These are phyloP conservation scores for Plasmodium yoelii DNA, from an alignment of 169 alveolate genomes.

Conservation along the genomic window DNA sequence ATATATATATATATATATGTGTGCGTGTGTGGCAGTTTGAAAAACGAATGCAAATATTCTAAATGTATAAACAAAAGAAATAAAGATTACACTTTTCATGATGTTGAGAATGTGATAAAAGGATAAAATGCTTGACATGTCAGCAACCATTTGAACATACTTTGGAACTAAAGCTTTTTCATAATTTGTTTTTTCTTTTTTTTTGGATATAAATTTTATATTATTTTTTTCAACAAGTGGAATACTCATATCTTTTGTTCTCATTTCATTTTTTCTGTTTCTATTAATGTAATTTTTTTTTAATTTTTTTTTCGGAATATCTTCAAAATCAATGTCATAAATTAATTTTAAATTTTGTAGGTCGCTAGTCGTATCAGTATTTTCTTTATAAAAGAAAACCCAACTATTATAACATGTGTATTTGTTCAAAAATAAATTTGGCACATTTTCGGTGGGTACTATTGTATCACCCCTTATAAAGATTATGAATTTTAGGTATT, in stretches of 20 bases:
- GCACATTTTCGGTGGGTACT: not conserved
- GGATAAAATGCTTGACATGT: slow-evolving; percentile 49
- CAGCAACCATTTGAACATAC: slow-evolving; percentile 43
- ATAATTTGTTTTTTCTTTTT: not conserved
- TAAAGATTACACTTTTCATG: slow-evolving; percentile 29
- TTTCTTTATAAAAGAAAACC: slow-evolving; percentile 33
- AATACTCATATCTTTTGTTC: not conserved
- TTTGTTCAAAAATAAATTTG: slow-evolving; percentile 57
- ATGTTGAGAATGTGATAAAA: slow-evolving; percentile 44
- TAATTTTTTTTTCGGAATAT: not conserved
- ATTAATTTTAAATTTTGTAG: not conserved
- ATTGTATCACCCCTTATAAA: not conserved
- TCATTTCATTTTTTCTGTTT: not conserved
- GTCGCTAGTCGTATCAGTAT: not conserved
- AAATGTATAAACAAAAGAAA: not conserved
- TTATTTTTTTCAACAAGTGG: not conserved
- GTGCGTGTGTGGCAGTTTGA: not conserved
- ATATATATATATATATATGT: no score
- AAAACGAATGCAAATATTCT: not conserved
- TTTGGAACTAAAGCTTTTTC: slow-evolving; percentile 60
- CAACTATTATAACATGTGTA: slow-evolving; percentile 50
- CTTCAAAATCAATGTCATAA: not conserved
- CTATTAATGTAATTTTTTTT: not conserved
- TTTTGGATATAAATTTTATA: not conserved
- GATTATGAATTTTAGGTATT: slow-evolving; percentile 8